Conservation (phyloP, 257 asterid species). For the Mentha longifolia region DNA sequence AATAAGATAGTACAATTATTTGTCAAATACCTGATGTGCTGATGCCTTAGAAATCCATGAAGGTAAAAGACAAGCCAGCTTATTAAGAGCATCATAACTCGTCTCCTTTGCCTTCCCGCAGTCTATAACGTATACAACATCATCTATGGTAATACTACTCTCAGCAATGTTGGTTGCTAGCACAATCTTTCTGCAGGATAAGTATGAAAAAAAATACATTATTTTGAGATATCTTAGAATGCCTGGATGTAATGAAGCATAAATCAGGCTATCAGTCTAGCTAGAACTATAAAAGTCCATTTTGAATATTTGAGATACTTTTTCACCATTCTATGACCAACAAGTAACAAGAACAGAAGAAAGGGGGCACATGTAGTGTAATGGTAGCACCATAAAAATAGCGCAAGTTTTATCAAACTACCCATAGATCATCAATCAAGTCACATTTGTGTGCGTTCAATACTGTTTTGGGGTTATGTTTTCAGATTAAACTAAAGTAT, state of each 20-base stretch:
- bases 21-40: slow-evolving; percentile 79
- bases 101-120: slow-evolving; percentile 99
- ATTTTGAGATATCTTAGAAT: neutral
- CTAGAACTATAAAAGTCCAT: slow-evolving; percentile 20
- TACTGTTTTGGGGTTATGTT: neutral
- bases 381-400: neutral
- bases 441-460: neutral
- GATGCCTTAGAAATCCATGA: slow-evolving; percentile 99
- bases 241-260: slow-evolving; percentile 12
- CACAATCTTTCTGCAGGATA: slow-evolving; percentile 79
- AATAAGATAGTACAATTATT: slow-evolving; percentile 3
- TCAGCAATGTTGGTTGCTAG: slow-evolving; percentile 97
- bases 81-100: slow-evolving; percentile 96
- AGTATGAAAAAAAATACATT: slow-evolving; percentile 8
- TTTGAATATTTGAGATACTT: slow-evolving; percentile 18
- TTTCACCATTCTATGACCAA: slow-evolving; percentile 1
- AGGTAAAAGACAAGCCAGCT: slow-evolving; percentile 91
- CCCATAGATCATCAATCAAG: neutral
- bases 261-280: slow-evolving; percentile 1
- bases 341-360: slow-evolving; percentile 10
- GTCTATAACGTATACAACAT: slow-evolving; percentile 92
- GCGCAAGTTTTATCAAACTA: neutral
- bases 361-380: slow-evolving; percentile 8
- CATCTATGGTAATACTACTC: slow-evolving; percentile 97
- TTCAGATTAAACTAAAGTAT: neutral